Evolutionary conservation across 1,284 basidiomycete species (phyloP), one percentile per base, ranked within the genome.

Genomic region (Pyrrhoderma noxium): DNA sequence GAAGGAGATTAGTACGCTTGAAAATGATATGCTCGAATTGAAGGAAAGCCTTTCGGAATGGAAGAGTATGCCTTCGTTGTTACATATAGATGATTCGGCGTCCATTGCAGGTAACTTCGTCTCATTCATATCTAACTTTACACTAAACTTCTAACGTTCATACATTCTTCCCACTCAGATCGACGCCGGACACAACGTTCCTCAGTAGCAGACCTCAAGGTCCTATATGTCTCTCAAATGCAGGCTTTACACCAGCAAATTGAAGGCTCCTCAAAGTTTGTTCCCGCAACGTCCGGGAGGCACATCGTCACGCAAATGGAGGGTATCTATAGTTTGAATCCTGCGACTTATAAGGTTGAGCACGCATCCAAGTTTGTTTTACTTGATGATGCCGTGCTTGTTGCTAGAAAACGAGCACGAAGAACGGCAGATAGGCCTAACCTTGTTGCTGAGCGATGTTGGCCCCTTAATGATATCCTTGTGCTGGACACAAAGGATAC

Each of bases 1-100:
- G 7, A 99, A 98, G 63, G 96, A 99, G 68, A 95, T 99, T 43
- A 88, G 90, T 5, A 88, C 89, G 0, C 77, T 99, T 9, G 95
- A 99, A 71, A 97, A 95, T 64, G 94, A 98, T 65, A 92, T 98
- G 89, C 78, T 98, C 35, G 94, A 98, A 64, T 81, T 99, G 64
- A 98, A 97, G 65, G 91, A 95, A 54, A 79, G 89, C 2, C 74
- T 99, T 1, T 85, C 85, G 13, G 96, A 99, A 63, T 99, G 94
- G 88, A 93, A 93, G 66, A 82, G 81, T 45, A 91, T 96, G 75
- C 93, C 93, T 0, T 90, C 90, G n/a, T 76, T 93, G 11, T 75
- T 97, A 38, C 89, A 93, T 57, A 86, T 95, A 52, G 90, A 90
- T 51, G 89, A 91, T 59, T 79, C 80, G 1, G 76, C 77, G 41